These are phyloP conservation scores for Zea luxurians DNA, from an alignment of 176 grass and related monocot species.

Conservation along the genomic window DNA sequence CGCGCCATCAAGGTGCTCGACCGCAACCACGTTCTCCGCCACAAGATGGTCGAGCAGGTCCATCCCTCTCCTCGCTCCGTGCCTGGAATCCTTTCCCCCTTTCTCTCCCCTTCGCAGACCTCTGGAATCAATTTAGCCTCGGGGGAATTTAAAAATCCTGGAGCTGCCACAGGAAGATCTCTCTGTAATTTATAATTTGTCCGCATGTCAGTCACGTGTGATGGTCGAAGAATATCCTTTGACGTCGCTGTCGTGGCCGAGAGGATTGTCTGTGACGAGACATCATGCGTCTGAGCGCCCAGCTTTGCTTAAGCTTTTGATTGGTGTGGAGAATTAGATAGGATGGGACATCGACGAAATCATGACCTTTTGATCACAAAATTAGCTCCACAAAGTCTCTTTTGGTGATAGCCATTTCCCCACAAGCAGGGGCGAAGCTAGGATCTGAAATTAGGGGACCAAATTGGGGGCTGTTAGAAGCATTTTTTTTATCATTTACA, in stretches of 20 bases:
- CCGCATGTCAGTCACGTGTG: not conserved
- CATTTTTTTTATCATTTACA: too few relatives aligned
- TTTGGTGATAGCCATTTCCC: not conserved
- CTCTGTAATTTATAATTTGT: not conserved
- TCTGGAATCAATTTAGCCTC: not conserved
- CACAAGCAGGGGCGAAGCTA: too few relatives aligned
- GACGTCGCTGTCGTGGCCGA: slow-evolving; percentile 19
- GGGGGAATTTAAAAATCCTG: not conserved
- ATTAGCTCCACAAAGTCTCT: not conserved
- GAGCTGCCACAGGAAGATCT: not conserved
- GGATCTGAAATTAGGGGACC: too few relatives aligned
- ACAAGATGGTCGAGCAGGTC: slow-evolving; percentile 98
- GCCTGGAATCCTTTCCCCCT: not conserved
- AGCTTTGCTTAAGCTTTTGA: not conserved
- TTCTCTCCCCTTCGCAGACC: not conserved
- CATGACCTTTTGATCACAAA: not conserved
- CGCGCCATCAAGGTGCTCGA: slow-evolving; percentile 90
- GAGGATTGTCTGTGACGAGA: slow-evolving; percentile 1
- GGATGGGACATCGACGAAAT: not conserved
- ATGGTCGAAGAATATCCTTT: not conserved
- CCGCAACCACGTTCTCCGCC: slow-evolving; percentile 77
- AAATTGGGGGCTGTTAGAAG: too few relatives aligned
- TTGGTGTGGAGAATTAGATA: not conserved
- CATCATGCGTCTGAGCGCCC: not conserved
- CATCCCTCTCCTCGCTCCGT: not conserved